These are phyloP conservation scores for Zoysia pacifica DNA, from an alignment of 176 grass and related monocot genomes.

Conservation along the genomic window DNA sequence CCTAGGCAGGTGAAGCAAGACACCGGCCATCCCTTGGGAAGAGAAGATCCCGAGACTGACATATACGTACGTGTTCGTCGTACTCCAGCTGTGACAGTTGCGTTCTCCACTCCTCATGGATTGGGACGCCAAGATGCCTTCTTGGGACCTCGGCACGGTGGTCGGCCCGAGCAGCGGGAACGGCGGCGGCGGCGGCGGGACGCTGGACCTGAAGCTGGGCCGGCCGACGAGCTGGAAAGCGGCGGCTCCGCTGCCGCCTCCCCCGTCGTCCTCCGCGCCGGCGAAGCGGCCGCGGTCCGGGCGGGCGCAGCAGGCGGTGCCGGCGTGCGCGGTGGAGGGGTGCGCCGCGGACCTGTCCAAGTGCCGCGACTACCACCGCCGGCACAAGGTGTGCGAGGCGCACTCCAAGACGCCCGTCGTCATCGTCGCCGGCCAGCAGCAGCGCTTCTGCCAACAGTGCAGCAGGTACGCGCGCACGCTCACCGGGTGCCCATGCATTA, in stretches of 20 bases:
- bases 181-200: neutral
- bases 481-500: neutral
- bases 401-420: conserved; percentile 96
- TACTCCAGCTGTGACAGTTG: neutral
- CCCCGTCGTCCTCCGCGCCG: conserved; percentile 17
- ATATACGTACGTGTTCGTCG: neutral
- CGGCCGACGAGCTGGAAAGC: conserved; percentile 54
- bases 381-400: conserved; percentile 95
- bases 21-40: neutral
- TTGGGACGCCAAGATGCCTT: conserved; percentile 73
- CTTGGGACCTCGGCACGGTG: conserved; percentile 63
- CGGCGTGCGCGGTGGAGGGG: conserved; percentile 72
- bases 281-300: conserved; percentile 47
- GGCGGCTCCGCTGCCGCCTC: neutral
- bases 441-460: conserved; percentile 99
- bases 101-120: conserved; percentile 48
- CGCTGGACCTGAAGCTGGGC: conserved; percentile 78
- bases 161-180: conserved; percentile 37
- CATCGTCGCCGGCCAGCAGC: conserved; percentile 78
- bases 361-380: conserved; percentile 92
- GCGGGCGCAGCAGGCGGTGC: conserved; percentile 44
- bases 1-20: neutral
- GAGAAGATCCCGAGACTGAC: conserved; percentile 14
- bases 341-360: conserved; percentile 80
- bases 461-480: conserved; percentile 53